A percentile compares a stretch with the other conserved stretches of the same genome.
phyloP scores from a whole-genome alignment of 495 filamentous ascomycete genomes.

The Aspergillus heteromorphus region DNA sequence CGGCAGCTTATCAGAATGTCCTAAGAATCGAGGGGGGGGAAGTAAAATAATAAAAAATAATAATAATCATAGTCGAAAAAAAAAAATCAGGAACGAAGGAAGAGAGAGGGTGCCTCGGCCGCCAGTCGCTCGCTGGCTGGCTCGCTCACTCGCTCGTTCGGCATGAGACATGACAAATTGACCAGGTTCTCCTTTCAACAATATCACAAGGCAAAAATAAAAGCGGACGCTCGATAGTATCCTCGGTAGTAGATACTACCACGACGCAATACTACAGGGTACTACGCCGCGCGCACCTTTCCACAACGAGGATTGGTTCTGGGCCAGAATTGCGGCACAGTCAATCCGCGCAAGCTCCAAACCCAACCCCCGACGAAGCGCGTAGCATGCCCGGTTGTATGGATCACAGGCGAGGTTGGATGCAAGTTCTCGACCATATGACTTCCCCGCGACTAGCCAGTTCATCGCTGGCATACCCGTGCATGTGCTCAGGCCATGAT shows the following conservation, averaged over 20 bases:
- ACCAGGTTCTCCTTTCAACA: background rate
- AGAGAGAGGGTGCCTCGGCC: background rate
- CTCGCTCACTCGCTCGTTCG: too few species aligned
- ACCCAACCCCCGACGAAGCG: background rate
- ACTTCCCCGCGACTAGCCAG: background rate
- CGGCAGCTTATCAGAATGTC: background rate
- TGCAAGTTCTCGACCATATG: background rate
- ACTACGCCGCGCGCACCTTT: background rate
- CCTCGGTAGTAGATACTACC: background rate
- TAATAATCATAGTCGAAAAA: too few species aligned
- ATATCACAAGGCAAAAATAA: background rate
- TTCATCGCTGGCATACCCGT: background rate
- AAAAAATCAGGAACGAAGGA: too few species aligned
- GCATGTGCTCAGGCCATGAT: background rate
- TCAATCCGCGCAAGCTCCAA: constrained; percentile 20
- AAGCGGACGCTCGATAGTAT: background rate
- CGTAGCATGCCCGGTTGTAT: background rate
- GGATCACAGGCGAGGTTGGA: background rate
- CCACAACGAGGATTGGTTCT: background rate
- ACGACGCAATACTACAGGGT: background rate
- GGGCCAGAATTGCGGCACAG: constrained; percentile 14
- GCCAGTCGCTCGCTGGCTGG: background rate
- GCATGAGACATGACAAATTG: background rate
- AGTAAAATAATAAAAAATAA: too few species aligned
- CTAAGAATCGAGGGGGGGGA: too few species aligned